phyloP scores from a whole-genome alignment of 192 early-diverging fungal species.

The Diversispora epigaea region DNA sequence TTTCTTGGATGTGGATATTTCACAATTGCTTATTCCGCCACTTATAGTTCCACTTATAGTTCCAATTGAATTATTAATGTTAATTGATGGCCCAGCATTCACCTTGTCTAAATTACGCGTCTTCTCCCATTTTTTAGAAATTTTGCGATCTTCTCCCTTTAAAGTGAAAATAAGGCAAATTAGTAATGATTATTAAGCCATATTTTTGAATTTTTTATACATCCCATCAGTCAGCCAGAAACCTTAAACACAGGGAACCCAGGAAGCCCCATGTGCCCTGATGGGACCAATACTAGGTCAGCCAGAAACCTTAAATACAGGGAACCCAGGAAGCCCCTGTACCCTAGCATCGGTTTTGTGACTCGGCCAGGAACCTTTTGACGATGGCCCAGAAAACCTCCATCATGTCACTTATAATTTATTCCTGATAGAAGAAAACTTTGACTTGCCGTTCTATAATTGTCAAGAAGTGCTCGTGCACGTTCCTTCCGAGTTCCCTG shows the following conservation, averaged over 20 bases:
- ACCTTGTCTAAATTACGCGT: background rate
- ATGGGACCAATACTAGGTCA: conserved; percentile 28
- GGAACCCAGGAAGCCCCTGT: conserved; percentile 19
- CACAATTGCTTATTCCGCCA: background rate
- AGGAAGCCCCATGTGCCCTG: conserved; percentile 31
- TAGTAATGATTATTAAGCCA: conserved; percentile 14
- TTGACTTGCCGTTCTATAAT: conserved; percentile 24
- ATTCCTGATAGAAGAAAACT: conserved; percentile 4
- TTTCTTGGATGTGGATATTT: background rate
- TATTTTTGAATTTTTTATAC: background rate
- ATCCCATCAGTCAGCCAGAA: conserved; percentile 19
- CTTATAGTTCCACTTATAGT: background rate
- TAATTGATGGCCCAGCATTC: background rate
- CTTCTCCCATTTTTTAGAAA: conserved; percentile 19
- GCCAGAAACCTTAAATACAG: conserved; percentile 31
- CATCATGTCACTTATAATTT: conserved; percentile 4
- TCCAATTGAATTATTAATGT: background rate
- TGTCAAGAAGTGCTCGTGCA: conserved; percentile 1
- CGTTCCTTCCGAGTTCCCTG: background rate
- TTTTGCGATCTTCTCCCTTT: conserved; percentile 21
- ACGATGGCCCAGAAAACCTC: background rate
- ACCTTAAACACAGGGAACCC: conserved; percentile 25
- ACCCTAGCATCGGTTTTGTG: conserved; percentile 29
- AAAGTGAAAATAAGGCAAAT: conserved; percentile 25
- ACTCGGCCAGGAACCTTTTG: conserved; percentile 23